Evolutionary conservation across 2,329 filamentous ascomycete genomes (phyloP).

Genomic region (Pleurostoma richardsiae): DNA sequence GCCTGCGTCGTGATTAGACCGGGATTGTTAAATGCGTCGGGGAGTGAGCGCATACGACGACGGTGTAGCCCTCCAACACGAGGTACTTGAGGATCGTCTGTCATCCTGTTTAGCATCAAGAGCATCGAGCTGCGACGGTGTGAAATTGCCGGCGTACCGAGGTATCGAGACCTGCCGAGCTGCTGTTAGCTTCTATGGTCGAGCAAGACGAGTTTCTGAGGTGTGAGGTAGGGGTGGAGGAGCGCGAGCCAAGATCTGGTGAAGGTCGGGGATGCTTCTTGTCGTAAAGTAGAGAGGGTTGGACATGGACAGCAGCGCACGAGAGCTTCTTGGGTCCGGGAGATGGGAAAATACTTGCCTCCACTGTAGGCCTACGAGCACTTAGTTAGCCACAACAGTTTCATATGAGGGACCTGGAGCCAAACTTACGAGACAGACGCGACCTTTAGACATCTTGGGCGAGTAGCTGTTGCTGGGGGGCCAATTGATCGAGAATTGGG

Average conservation of each 20-base stretch:
- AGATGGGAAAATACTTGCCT: not conserved
- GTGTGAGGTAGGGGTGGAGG: too few relatives aligned
- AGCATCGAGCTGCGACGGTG: not conserved
- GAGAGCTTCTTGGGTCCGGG: not conserved
- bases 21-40: not conserved
- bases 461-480: too few relatives aligned
- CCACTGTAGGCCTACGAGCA: not conserved
- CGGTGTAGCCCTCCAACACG: not conserved
- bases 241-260: too few relatives aligned
- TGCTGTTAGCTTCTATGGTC: not conserved
- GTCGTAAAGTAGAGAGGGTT: not conserved
- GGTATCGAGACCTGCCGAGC: not conserved
- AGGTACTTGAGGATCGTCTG: not conserved
- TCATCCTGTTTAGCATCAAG: not conserved
- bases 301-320: not conserved
- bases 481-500: too few relatives aligned
- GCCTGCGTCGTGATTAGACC: not conserved
- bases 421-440: not conserved
- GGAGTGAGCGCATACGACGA: not conserved
- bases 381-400: not conserved
- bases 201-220: too few relatives aligned
- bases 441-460: not conserved
- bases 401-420: not conserved
- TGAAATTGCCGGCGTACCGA: not conserved
- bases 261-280: too few relatives aligned